A percentile compares a stretch with the other conserved stretches of the same genome.
These are phyloP conservation scores for Ogataea chonburiensis DNA, from an alignment of 805 yeast genomes.

Conservation along the genomic window DNA sequence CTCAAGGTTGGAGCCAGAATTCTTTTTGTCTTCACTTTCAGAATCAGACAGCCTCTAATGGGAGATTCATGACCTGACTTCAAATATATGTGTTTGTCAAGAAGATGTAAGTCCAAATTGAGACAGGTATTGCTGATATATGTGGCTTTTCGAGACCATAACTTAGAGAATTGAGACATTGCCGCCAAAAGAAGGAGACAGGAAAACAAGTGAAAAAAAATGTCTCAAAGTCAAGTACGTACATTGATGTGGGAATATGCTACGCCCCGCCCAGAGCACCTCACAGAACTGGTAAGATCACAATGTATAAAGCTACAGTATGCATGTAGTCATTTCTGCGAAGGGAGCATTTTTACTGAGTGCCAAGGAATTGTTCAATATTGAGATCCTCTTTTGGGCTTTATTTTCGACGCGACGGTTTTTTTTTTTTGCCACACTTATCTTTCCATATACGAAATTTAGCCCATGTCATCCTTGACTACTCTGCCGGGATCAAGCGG, in stretches of 20 bases:
- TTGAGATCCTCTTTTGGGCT: no score
- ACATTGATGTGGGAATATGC: no score
- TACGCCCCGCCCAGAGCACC: no score
- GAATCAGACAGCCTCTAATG: slow-evolving; percentile 23
- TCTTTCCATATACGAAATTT: slow-evolving; percentile 3
- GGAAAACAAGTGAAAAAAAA: slow-evolving; percentile 1
- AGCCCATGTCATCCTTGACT: slow-evolving; percentile 31
- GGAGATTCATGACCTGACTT: slow-evolving; percentile 15
- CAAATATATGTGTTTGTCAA: slow-evolving; percentile 17
- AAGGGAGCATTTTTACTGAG: no score
- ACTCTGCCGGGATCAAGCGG: slow-evolving; percentile 37
- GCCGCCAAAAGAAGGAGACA: slow-evolving; percentile 4
- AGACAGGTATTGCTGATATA: slow-evolving; percentile 1
- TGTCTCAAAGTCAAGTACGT: neutral
- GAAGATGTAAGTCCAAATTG: slow-evolving; percentile 2
- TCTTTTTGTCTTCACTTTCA: slow-evolving; percentile 18
- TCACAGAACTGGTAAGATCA: no score
- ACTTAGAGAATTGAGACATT: slow-evolving; percentile 1
- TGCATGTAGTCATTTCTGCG: no score
- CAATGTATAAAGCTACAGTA: no score
- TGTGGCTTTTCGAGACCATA: neutral
- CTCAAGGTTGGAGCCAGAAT: slow-evolving; percentile 14
- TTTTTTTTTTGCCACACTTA: slow-evolving; percentile 13
- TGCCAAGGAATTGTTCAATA: no score
- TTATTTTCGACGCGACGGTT: slow-evolving; percentile 11